Percentiles rank a stretch among this genome's conserved stretches.
phyloP scores from a whole-genome alignment of 441 rosid genomes.

The Biscutella laevigata region DNA sequence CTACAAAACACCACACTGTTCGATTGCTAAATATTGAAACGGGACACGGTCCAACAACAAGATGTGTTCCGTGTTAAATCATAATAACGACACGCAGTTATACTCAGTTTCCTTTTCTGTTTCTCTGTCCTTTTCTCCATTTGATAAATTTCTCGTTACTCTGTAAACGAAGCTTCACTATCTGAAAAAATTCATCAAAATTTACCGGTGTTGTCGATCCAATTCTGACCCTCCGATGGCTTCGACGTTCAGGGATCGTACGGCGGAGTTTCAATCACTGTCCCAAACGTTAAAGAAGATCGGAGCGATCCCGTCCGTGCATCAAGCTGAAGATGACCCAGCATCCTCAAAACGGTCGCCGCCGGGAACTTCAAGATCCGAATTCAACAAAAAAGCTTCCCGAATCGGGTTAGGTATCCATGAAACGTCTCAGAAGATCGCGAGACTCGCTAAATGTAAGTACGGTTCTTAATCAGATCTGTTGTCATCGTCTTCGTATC shows the following conservation, averaged over 20 bases:
- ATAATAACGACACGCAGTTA: neutral
- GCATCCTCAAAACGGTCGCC: conserved; percentile 29
- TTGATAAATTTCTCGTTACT: neutral
- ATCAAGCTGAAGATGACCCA: conserved; percentile 17
- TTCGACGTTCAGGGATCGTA: conserved; percentile 60
- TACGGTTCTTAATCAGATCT: conserved; percentile 22
- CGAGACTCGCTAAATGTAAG: conserved; percentile 62
- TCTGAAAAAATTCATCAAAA: neutral
- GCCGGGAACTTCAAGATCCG: conserved; percentile 50
- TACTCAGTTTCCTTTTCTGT: neutral
- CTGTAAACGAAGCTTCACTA: conserved; percentile 9
- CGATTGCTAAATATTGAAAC: conserved; percentile 1
- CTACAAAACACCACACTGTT: neutral
- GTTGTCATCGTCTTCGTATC: neutral
- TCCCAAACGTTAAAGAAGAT: conserved; percentile 54
- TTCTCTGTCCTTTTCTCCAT: neutral
- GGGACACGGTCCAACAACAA: neutral
- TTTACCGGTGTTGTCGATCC: neutral
- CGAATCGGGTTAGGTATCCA: conserved; percentile 57
- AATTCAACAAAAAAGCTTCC: conserved; percentile 73
- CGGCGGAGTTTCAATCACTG: conserved; percentile 74
- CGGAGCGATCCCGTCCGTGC: conserved; percentile 37
- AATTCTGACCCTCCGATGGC: conserved; percentile 33
- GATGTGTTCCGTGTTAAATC: neutral
- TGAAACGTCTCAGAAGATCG: conserved; percentile 66